Evolutionary conservation across 2,329 filamentous ascomycete genomes (phyloP), one percentile per base, ranked within the genome.

Genomic region (Neofusicoccum kwambonambiense): DNA sequence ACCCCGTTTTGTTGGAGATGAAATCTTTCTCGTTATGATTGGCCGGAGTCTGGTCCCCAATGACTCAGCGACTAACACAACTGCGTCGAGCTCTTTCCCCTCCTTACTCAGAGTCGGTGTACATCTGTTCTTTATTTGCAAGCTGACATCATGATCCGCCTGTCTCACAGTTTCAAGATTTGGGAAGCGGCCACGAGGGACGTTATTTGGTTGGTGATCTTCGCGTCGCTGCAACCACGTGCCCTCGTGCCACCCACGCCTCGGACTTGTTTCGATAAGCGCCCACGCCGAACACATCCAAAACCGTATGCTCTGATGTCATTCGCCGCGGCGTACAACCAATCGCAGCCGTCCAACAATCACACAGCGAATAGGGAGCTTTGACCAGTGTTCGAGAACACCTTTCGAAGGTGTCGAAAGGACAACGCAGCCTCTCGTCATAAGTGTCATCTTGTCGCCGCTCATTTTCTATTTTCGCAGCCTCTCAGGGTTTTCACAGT

Each of bases 401-500:
- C 41, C 11, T 4, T 37, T 37, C 42, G 15, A 22, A 37, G 22
- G 6, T 15, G 12, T 35, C 17, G 13, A 35, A 9, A 60, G 39
- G 54, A 47, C 56, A 60, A 31, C 56, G 56, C 31, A 60, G 42
- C 56, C 39, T 47, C 22, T 47, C 52, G 52, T 57, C 52, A 57
- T 57, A 22, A 42, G 13, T 3, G 54, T 57, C 22, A 57, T 37
- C 22, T 15, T 60, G n/a, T 35, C 35, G 35, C 19, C 39, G 34
- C 51, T 54, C 51, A 34, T n/a, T 44, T 57, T 22, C 52, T 44
- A 57, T 57, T 57, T 57, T 57, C 42, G 56, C 31, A 8, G 6
- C 37, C 37, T 11, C 37, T 47, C 41, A 15, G 56, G 56, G 47
- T 42, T 60, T 15, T 47, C 17, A 15, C 7, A 27, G 31, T n/a